Base-by-base conservation (phyloP, 1,284 basidiomycete species). In the Sporisorium graminicola region DNA sequence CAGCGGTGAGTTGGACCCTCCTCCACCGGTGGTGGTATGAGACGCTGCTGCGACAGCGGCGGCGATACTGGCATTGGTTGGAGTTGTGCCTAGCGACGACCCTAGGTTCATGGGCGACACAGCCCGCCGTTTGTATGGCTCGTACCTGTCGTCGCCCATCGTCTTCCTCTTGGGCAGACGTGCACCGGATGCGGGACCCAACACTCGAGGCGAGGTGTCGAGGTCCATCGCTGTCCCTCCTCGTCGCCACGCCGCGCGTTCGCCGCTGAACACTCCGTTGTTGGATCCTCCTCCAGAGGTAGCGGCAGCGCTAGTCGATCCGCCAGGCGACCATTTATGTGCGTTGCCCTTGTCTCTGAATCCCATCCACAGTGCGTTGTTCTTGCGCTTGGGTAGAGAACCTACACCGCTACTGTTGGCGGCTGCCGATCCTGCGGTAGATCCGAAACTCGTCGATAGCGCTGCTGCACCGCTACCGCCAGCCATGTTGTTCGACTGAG, bases 81-180 rank as follows among this genome's bases (percentile, higher is more conserved):
- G 49, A 8, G 55, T 68, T 10, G 60, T 69, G 4, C 66, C 66
- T 0, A 65, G 37, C 10, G 59, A 53, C 9, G 61, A 56, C n/a
- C 64, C 63, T 14, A 72, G 60, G 9, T 58, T 74, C 70, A 75
- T 73, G 8, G 78, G 78, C n/a, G 71, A 74, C 0, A 80, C 78
- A 5, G 78, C 78, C 6, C 78, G 57, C 22, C 78, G 68, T 63
- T 80, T 80, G 58, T 76, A 73, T n/a, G 78, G 78, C 24, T 75
- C 78, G 57, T 73, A 80, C 5, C 78, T 33, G 16, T 80, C 78
- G 10, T 78, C 67, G 0, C 67, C 74, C 58, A 65, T 59, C 37
- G 73, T 74, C 53, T 78, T 80, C 14, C 76, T 56, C 55, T 77
- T 77, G 6, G 68, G 54, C 1, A 75, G 42, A 1, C 73, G 73